phyloP scores from a whole-genome alignment of 2,329 filamentous ascomycete genomes.

The Calonectria pteridis region DNA sequence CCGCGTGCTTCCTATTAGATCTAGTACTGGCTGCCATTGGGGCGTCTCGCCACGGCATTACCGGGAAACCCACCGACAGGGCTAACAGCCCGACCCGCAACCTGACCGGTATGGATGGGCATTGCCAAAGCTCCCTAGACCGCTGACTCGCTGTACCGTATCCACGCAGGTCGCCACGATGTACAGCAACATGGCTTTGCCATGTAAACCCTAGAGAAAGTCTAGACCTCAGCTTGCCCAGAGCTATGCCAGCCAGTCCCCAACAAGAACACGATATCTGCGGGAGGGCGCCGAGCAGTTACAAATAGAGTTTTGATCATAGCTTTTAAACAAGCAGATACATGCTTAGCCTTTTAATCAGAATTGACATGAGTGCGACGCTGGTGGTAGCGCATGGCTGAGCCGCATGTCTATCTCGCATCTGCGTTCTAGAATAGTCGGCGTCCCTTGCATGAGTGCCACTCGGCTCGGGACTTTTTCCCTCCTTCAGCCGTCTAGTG shows the following conservation, averaged over 20 bases:
- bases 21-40: not conserved
- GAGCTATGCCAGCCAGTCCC: not conserved
- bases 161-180: not conserved
- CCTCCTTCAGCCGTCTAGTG: not conserved
- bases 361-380: not conserved
- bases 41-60: not conserved
- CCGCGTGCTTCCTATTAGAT: slow-evolving; percentile 1
- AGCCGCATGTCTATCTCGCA: not conserved
- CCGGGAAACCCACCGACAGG: not conserved
- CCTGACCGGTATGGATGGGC: not conserved
- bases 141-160: not conserved
- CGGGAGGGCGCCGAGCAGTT: too few species aligned
- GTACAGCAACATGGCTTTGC: not conserved
- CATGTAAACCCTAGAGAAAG: not conserved
- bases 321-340: not conserved
- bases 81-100: not conserved
- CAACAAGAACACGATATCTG: not conserved
- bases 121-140: not conserved
- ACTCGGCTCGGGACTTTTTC: not conserved
- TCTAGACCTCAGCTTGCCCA: too few species aligned
- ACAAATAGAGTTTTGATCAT: not conserved
- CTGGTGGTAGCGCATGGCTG: not conserved
- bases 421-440: not conserved
- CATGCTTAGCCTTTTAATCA: not conserved
- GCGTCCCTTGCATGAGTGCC: not conserved